Conservation (phyloP, 2,329 filamentous ascomycete species). For the Fusarium guadeloupense region DNA sequence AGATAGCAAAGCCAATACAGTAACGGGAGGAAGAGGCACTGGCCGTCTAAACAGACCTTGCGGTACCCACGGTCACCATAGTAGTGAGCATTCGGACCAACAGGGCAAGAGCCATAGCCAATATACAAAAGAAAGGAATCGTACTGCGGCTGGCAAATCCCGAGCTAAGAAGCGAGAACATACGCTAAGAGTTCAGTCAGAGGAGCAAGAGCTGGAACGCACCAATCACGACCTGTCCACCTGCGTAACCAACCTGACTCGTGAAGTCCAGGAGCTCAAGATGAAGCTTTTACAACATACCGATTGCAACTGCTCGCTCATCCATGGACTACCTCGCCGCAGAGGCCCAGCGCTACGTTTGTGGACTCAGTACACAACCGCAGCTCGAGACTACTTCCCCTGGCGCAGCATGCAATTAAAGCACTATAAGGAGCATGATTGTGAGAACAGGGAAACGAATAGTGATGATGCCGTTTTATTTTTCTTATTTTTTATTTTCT, state of each 20-base stretch:
- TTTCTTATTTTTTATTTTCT: too few relatives aligned
- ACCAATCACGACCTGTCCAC: constrained; percentile 19
- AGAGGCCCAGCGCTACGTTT: constrained; percentile 18
- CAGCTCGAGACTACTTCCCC: not conserved
- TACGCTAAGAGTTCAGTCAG: constrained; percentile 8
- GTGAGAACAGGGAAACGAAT: too few relatives aligned
- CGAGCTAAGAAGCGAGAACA: constrained; percentile 27
- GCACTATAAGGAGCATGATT: not conserved
- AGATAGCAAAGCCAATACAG: too few relatives aligned
- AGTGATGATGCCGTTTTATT: too few relatives aligned
- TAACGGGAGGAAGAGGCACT: too few relatives aligned
- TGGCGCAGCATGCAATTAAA: not conserved
- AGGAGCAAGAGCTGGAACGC: constrained; percentile 22
- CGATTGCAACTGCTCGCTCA: constrained; percentile 31
- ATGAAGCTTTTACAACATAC: constrained; percentile 33
- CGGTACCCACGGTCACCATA: too few relatives aligned
- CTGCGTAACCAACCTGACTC: constrained; percentile 19
- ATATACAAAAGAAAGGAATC: constrained; percentile 15
- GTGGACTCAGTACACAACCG: not conserved
- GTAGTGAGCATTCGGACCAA: not conserved
- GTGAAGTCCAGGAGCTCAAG: constrained; percentile 30
- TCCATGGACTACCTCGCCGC: constrained; percentile 29
- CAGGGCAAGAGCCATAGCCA: not conserved
- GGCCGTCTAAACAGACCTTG: too few relatives aligned
- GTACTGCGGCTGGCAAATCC: constrained; percentile 31